Evolutionary conservation across 192 early-diverging fungal species (phyloP).

Genomic region (Gorgonomyces haynaldii): DNA sequence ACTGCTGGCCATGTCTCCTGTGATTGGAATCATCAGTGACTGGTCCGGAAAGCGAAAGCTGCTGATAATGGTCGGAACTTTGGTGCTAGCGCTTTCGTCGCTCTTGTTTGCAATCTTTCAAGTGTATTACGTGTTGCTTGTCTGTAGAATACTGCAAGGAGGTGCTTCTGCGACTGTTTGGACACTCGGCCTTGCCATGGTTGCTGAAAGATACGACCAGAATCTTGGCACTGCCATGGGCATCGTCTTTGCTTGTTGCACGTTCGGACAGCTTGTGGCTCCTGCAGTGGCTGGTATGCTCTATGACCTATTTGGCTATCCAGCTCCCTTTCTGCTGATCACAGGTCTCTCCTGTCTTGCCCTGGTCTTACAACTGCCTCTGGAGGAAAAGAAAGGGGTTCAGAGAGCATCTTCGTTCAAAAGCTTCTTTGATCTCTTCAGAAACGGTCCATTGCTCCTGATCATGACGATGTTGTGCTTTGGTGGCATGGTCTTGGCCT

Average conservation of each 20-base stretch:
- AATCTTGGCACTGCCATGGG: conserved; percentile 21
- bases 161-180: conserved; percentile 15
- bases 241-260: conserved; percentile 12
- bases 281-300: conserved; percentile 20
- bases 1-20: conserved; percentile 10
- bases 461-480: not conserved
- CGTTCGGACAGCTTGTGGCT: conserved; percentile 17
- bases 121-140: conserved; percentile 8
- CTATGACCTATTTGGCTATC: conserved; percentile 9
- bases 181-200: conserved; percentile 19
- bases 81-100: conserved; percentile 10
- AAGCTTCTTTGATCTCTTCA: not conserved
- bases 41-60: conserved; percentile 2
- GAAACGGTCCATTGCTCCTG: conserved; percentile 2
- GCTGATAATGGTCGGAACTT: conserved; percentile 10
- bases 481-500: not conserved
- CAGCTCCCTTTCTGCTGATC: conserved; percentile 12
- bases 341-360: not conserved
- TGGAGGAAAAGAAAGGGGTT: no score
- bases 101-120: conserved; percentile 13
- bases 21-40: conserved; percentile 15
- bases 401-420: not conserved
- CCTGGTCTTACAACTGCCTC: not conserved
- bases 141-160: conserved; percentile 19
- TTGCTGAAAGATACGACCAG: conserved; percentile 14